Percentiles rank a stretch among this genome's conserved stretches.
Conservation (phyloP, 164 flowering plant genomes). For the Liquidambar formosana region DNA sequence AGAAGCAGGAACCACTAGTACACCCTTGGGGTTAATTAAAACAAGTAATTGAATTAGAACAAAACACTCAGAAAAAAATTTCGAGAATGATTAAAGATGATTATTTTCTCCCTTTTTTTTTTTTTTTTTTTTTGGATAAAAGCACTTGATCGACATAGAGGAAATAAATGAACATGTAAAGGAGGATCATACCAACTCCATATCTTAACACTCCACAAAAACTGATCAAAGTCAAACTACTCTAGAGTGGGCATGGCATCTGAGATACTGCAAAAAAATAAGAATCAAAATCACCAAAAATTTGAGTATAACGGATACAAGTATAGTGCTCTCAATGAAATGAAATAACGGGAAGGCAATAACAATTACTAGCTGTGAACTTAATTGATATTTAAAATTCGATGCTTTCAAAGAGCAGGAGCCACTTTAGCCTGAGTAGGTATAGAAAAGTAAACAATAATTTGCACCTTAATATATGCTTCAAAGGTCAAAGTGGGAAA, state of each 20-base stretch:
- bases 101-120: too few species aligned
- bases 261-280: background rate
- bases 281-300: background rate
- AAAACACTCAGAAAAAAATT: too few species aligned
- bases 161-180: background rate
- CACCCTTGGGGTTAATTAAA: too few species aligned
- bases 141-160: background rate
- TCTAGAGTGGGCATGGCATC: too few species aligned
- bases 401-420: too few species aligned
- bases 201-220: background rate
- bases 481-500: background rate
- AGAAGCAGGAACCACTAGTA: too few species aligned
- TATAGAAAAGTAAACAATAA: background rate
- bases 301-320: background rate
- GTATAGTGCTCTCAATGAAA: background rate
- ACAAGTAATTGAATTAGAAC: background rate
- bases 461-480: background rate
- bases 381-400: too few species aligned
- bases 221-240: background rate
- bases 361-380: background rate
- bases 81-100: background rate
- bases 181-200: constrained; percentile 4
- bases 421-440: too few species aligned
- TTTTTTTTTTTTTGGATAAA: too few species aligned
- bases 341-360: background rate